Conservation (phyloP, 2,329 filamentous ascomycete species). For the Ramichloridium luteum region DNA sequence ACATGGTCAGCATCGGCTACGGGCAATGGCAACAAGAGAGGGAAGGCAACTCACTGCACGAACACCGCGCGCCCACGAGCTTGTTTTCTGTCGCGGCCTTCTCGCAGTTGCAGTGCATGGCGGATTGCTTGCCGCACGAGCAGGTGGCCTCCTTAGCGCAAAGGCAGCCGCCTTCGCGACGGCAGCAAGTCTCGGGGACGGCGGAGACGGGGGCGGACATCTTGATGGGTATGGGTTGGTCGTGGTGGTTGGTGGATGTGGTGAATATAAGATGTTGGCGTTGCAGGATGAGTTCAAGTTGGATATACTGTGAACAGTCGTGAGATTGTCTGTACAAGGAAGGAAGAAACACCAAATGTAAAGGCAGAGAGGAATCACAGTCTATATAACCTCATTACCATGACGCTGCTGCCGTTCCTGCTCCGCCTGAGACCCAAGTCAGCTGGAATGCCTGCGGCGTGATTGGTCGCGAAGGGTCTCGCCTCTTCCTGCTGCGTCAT, state of each 20-base stretch:
- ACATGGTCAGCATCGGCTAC: not conserved
- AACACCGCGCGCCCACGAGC: constrained; percentile 61
- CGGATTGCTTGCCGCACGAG: constrained; percentile 81
- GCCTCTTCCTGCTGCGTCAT: too few relatives aligned
- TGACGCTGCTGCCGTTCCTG: too few relatives aligned
- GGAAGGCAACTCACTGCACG: constrained; percentile 51
- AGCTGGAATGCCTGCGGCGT: too few relatives aligned
- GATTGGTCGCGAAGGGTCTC: too few relatives aligned
- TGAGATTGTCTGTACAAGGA: too few relatives aligned
- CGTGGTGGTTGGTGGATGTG: constrained; percentile 3
- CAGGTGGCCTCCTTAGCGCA: constrained; percentile 32
- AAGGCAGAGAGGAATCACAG: too few relatives aligned
- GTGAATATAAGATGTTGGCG: not conserved
- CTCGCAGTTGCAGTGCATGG: constrained; percentile 75
- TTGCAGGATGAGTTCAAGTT: too few relatives aligned
- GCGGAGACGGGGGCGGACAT: constrained; percentile 31
- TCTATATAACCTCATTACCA: too few relatives aligned
- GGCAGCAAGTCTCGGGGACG: constrained; percentile 46
- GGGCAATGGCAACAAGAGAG: constrained; percentile 2
- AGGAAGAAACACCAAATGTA: too few relatives aligned
- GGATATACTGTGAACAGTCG: too few relatives aligned
- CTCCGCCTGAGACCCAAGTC: too few relatives aligned
- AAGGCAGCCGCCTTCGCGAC: constrained; percentile 39
- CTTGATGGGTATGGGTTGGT: constrained; percentile 4
- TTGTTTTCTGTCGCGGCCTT: constrained; percentile 66